A percentile compares a stretch with the other conserved stretches of the same genome.
phyloP scores from a whole-genome alignment of 2,329 filamentous ascomycete species.

The Fragosphaeria purpurea region DNA sequence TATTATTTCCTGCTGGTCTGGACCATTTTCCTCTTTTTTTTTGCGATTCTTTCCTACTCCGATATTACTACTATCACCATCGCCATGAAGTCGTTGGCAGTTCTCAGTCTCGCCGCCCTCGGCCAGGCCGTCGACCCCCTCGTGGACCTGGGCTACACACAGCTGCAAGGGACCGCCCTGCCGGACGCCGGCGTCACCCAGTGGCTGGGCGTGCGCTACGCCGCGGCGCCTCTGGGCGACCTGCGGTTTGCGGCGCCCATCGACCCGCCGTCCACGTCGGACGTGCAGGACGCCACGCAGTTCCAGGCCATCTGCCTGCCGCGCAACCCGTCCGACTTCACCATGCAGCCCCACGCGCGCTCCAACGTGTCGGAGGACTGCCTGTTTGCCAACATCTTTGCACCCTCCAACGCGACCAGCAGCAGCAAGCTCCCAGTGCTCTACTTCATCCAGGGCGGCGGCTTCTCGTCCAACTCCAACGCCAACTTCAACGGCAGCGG shows the following conservation, averaged over 20 bases:
- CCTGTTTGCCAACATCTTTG: constrained; percentile 56
- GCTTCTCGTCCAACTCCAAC: constrained; percentile 35
- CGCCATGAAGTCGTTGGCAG: not conserved
- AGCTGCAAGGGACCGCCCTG: constrained; percentile 47
- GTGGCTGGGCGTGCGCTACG: constrained; percentile 69
- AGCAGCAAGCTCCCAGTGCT: constrained; percentile 29
- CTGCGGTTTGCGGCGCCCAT: constrained; percentile 58
- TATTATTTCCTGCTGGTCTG: not conserved
- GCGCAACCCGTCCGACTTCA: constrained; percentile 15
- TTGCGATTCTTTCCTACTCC: not conserved
- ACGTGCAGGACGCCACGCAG: constrained; percentile 41
- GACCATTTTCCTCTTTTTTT: not conserved
- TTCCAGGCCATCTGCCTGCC: constrained; percentile 19
- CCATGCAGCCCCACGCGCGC: constrained; percentile 15
- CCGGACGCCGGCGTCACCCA: constrained; percentile 50
- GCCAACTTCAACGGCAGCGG: constrained; percentile 47
- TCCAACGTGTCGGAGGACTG: constrained; percentile 51
- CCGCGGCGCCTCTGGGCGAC: constrained; percentile 54
- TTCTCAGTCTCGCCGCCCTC: constrained; percentile 1
- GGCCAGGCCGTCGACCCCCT: constrained; percentile 17
- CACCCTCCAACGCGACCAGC: constrained; percentile 41
- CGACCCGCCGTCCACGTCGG: constrained; percentile 41
- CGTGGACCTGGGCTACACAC: constrained; percentile 57
- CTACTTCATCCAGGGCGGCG: constrained; percentile 38
- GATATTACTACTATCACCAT: not conserved